Evolutionary conservation across 1,284 basidiomycete genomes (phyloP).

Genomic region (Sanghuangporus weigelae): DNA sequence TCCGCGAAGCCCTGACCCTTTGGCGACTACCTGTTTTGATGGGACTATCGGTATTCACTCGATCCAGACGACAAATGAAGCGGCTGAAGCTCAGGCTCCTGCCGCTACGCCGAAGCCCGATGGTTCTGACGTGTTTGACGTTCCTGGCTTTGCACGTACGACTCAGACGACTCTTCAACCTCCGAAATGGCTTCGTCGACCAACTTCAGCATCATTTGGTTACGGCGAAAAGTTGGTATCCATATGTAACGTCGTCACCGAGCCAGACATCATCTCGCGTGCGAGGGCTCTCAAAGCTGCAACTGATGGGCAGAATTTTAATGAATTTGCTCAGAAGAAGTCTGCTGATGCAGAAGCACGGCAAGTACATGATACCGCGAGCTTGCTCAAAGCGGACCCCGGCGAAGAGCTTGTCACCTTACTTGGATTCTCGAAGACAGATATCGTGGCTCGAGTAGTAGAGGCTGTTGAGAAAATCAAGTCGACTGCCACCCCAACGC

Average conservation of each 20-base stretch:
- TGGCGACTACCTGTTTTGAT: constrained; percentile 82
- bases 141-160: constrained; percentile 51
- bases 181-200: constrained; percentile 93
- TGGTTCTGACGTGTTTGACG: constrained; percentile 76
- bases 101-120: constrained; percentile 47
- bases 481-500: constrained; percentile 29
- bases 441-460: constrained; percentile 75
- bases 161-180: constrained; percentile 69
- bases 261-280: constrained; percentile 75
- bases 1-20: constrained; percentile 89
- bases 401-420: constrained; percentile 88
- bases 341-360: constrained; percentile 33
- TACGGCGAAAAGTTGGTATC: constrained; percentile 88
- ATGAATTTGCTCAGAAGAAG: constrained; percentile 62
- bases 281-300: constrained; percentile 71
- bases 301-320: constrained; percentile 55
- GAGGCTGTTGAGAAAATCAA: constrained; percentile 78
- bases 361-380: constrained; percentile 42
- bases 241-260: constrained; percentile 73
- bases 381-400: constrained; percentile 84
- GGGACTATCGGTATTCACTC: constrained; percentile 82
- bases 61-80: constrained; percentile 85
- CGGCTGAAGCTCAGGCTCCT: constrained; percentile 33
- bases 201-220: constrained; percentile 81
- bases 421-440: constrained; percentile 90